phyloP scores from a whole-genome alignment of 2,329 filamentous ascomycete species.

The Fusarium sp. region DNA sequence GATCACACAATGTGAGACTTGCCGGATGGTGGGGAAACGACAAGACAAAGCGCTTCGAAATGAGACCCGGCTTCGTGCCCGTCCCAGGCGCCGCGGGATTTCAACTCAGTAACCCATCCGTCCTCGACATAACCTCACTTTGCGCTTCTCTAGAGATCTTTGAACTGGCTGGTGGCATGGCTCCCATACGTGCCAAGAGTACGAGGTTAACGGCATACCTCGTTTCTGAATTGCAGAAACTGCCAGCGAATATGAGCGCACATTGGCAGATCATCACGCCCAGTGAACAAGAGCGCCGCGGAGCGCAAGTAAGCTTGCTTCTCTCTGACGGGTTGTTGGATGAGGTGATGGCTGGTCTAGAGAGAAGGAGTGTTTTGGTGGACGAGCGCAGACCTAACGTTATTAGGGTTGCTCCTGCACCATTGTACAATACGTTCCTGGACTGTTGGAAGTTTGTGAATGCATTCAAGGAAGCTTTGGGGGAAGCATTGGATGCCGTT shows the following conservation, averaged over 20 bases:
- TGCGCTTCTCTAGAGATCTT: slow-evolving; percentile 74
- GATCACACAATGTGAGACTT: slow-evolving; percentile 69
- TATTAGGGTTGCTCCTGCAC: slow-evolving; percentile 80
- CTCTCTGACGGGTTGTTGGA: slow-evolving; percentile 75
- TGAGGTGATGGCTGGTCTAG: slow-evolving; percentile 68
- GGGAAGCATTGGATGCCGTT: slow-evolving; percentile 33
- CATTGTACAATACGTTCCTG: slow-evolving; percentile 80
- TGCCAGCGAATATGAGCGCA: slow-evolving; percentile 40
- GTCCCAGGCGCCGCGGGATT: slow-evolving; percentile 80
- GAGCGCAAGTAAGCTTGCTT: slow-evolving; percentile 81
- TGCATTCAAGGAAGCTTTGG: slow-evolving; percentile 44
- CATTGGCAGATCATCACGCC: slow-evolving; percentile 74
- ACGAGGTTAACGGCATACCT: slow-evolving; percentile 74
- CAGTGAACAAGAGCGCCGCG: slow-evolving; percentile 68
- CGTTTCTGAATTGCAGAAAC: slow-evolving; percentile 66
- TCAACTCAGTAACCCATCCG: slow-evolving; percentile 79
- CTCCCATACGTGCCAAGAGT: slow-evolving; percentile 68
- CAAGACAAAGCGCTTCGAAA: slow-evolving; percentile 75
- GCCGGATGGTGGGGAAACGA: slow-evolving; percentile 87
- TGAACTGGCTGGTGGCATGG: slow-evolving; percentile 64
- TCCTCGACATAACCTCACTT: slow-evolving; percentile 77
- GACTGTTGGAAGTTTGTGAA: slow-evolving; percentile 60
- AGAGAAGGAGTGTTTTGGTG: slow-evolving; percentile 75
- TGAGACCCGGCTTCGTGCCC: slow-evolving; percentile 80
- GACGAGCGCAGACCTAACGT: slow-evolving; percentile 86